phyloP scores from a whole-genome alignment of 2,329 filamentous ascomycete species.

The Cladorrhinum sp. region DNA sequence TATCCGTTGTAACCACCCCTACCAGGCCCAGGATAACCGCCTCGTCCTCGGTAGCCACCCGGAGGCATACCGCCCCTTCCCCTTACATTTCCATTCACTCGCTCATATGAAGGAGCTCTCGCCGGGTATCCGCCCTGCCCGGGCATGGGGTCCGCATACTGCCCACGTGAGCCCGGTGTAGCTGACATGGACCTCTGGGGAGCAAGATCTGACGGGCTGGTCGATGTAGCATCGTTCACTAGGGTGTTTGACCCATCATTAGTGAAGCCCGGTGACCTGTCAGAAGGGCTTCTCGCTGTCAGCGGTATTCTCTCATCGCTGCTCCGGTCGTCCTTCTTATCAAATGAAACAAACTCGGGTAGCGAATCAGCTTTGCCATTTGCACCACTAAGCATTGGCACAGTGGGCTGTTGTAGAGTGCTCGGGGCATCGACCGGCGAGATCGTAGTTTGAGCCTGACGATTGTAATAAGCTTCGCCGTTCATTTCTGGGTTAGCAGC shows the following conservation, averaged over 20 bases:
- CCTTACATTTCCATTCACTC: conserved; percentile 48
- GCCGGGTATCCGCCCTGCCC: conserved; percentile 45
- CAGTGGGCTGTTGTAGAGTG: conserved; percentile 52
- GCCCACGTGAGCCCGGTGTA: conserved; percentile 44
- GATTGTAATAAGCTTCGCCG: conserved; percentile 84
- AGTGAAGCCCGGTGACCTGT: conserved; percentile 49
- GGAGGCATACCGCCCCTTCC: conserved; percentile 47
- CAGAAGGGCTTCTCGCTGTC: conserved; percentile 61
- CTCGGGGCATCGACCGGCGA: conserved; percentile 37
- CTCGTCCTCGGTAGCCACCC: conserved; percentile 50
- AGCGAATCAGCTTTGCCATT: conserved; percentile 49
- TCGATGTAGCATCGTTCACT: conserved; percentile 32
- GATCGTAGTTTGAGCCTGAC: conserved; percentile 54
- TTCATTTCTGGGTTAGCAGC: conserved; percentile 97
- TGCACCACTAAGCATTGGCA: conserved; percentile 55
- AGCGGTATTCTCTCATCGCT: conserved; percentile 71
- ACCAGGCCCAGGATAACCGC: conserved; percentile 44
- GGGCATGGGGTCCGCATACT: conserved; percentile 61
- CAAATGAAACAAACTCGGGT: conserved; percentile 62
- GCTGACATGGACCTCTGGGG: conserved; percentile 38
- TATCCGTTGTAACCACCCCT: conserved; percentile 40
- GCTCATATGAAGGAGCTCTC: conserved; percentile 47
- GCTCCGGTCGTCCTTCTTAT: conserved; percentile 59
- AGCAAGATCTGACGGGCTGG: conserved; percentile 33
- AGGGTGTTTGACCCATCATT: conserved; percentile 38